Percentiles rank a stretch among this genome's conserved stretches.
These are phyloP conservation scores for Lepidium sativum DNA, from an alignment of 345 rosid genomes.

Conservation along the genomic window DNA sequence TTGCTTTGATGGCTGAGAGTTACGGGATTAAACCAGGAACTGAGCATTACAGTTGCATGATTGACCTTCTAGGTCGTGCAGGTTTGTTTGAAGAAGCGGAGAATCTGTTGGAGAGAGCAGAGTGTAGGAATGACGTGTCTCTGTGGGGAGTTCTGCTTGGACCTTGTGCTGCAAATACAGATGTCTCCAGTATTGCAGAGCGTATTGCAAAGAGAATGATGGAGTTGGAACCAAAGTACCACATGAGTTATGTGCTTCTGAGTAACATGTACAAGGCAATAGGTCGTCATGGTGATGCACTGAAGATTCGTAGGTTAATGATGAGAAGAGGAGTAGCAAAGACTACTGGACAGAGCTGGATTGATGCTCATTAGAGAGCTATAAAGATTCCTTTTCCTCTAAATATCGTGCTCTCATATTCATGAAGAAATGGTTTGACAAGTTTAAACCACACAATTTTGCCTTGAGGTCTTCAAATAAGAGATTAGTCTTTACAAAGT, in stretches of 20 bases:
- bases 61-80: conserved; percentile 87
- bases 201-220: conserved; percentile 71
- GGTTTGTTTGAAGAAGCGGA: conserved; percentile 84
- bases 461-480: neutral
- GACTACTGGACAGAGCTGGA: conserved; percentile 64
- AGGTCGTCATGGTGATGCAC: conserved; percentile 83
- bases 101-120: conserved; percentile 53
- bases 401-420: neutral
- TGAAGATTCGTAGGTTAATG: conserved; percentile 58
- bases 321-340: conserved; percentile 50
- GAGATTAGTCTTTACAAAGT: conserved; percentile 13
- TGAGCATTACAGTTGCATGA: conserved; percentile 86
- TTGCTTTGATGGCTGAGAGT: conserved; percentile 39
- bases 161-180: conserved; percentile 51
- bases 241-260: conserved; percentile 74
- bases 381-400: neutral
- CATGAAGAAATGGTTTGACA: conserved; percentile 13
- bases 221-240: conserved; percentile 53
- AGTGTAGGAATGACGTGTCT: conserved; percentile 50
- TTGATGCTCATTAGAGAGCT: conserved; percentile 28
- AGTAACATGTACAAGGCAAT: conserved; percentile 60
- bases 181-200: conserved; percentile 49
- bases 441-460: conserved; percentile 11
- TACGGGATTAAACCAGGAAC: conserved; percentile 57
- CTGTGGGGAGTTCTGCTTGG: conserved; percentile 91